Base-by-base conservation (phyloP, 176 grass and related monocot species). In the Musa schizocarpa region DNA sequence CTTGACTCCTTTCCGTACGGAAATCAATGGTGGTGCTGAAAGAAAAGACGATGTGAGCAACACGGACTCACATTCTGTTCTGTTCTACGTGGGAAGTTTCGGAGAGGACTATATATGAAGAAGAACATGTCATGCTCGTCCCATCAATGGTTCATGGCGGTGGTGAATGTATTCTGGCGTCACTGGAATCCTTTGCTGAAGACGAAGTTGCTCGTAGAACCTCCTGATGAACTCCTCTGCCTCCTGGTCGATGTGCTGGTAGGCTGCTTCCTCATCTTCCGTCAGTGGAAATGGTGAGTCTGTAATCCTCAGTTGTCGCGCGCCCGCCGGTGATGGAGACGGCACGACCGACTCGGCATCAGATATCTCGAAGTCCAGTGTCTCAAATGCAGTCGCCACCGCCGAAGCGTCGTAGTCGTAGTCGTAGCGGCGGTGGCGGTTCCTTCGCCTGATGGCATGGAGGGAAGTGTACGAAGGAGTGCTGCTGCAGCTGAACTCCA, bases 401-500 rank as follows among this genome's bases (percentile, higher is more conserved):
- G 91, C 89, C 19, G 81, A 75, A 1, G 81, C 92, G 80, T 92
- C 92, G 69, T 87, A 89, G 82, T 96, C 87, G 72, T 79, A 96
- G 81, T 76, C 79, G 73, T 83, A 77, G 34, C 43, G 53, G 52
- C 79, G 71, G 80, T 65, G 63, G 67, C 43, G 6, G 53, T 52
- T 61, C 77, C 54, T 56, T 50, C 75, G 74, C 74, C 19, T 84
- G 81, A 69, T 82, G 71, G 26, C 78, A 71, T 43, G 80, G 81
- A 96, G 52, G 56, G 76, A 82, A 17, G 85, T 64, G 87, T 80
- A 84, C 1, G 92, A 79, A 5, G 92, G 86, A 27, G 92, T 96
- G 84, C 87, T 84, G 75, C 89, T 89, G 82, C 92, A 92, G 83
- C 87, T 92, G 81, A 96, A 96, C 87, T 96, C 89, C 68, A 96